These are phyloP conservation scores for Chlorella variabilis DNA, from an alignment of 163 green algal genomes.

Conservation along the genomic window DNA sequence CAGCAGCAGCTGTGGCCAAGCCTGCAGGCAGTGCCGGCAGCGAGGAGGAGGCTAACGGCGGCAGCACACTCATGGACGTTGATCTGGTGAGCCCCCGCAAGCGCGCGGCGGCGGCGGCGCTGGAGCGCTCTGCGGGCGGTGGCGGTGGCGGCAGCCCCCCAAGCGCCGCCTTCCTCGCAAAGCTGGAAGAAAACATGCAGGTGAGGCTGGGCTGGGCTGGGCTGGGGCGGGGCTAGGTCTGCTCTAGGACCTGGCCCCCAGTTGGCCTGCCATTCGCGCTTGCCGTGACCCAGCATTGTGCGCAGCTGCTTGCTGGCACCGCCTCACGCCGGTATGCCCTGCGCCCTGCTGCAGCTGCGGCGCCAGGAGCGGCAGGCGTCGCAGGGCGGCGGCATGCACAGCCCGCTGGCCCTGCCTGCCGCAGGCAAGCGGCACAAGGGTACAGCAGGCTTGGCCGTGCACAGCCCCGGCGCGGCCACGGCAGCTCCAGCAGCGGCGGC, in stretches of 20 bases:
- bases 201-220: neutral
- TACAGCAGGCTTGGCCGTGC: neutral
- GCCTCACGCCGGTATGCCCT: no score
- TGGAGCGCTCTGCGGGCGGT: neutral
- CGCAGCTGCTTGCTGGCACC: no score
- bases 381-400: neutral
- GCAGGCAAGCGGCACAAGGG: conserved; percentile 6
- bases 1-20: neutral
- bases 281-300: no score
- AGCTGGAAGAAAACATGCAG: conserved; percentile 34
- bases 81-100: conserved; percentile 1
- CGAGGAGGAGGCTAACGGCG: neutral
- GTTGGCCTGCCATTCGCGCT: no score
- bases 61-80: neutral
- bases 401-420: neutral
- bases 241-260: no score
- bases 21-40: neutral
- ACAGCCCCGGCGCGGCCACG: neutral
- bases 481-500: neutral
- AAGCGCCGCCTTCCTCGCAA: conserved; percentile 3
- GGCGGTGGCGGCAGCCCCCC: neutral
- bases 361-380: conserved; percentile 13
- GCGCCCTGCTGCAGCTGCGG: conserved; percentile 23
- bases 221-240: no score
- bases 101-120: neutral